Evolutionary conservation across 768 basidiomycete species (phyloP).

Genomic region (Rhizopogon salebrosus): DNA sequence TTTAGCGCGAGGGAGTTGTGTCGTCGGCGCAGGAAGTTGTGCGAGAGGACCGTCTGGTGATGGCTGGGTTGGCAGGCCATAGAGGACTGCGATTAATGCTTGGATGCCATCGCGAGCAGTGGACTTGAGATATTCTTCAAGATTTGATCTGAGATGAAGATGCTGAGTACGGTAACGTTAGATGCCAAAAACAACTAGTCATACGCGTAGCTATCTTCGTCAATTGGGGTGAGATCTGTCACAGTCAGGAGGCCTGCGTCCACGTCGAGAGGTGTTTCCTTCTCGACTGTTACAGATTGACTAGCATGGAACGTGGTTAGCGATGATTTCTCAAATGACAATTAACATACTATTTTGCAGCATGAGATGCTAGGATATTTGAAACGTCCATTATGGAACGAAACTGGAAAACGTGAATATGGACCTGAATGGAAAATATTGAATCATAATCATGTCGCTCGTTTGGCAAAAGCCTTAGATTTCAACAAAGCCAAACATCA

Average conservation of each 20-base stretch:
- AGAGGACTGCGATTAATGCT: constrained; percentile 72
- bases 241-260: constrained; percentile 83
- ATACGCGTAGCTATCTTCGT: constrained; percentile 79
- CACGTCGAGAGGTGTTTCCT: constrained; percentile 72
- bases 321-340: background rate
- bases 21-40: constrained; percentile 71
- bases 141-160: constrained; percentile 49
- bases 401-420: background rate
- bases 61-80: constrained; percentile 70
- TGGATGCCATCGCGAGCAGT: constrained; percentile 82
- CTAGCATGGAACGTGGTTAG: constrained; percentile 33
- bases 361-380: constrained; percentile 67
- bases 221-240: constrained; percentile 84
- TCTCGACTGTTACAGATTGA: constrained; percentile 66
- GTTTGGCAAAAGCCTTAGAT: constrained; percentile 15
- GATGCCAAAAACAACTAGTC: constrained; percentile 10
- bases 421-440: background rate
- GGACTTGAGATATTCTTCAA: constrained; percentile 75
- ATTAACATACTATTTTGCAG: constrained; percentile 57
- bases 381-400: constrained; percentile 73
- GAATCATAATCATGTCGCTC: background rate
- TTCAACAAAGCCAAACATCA: constrained; percentile 18
- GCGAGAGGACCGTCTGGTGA: constrained; percentile 82
- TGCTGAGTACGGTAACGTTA: background rate
- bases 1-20: constrained; percentile 83